Percentiles rank a stretch among this genome's conserved stretches.
Evolutionary conservation across 2,329 filamentous ascomycete species (phyloP).

Genomic region (Alternaria tenuissima): DNA sequence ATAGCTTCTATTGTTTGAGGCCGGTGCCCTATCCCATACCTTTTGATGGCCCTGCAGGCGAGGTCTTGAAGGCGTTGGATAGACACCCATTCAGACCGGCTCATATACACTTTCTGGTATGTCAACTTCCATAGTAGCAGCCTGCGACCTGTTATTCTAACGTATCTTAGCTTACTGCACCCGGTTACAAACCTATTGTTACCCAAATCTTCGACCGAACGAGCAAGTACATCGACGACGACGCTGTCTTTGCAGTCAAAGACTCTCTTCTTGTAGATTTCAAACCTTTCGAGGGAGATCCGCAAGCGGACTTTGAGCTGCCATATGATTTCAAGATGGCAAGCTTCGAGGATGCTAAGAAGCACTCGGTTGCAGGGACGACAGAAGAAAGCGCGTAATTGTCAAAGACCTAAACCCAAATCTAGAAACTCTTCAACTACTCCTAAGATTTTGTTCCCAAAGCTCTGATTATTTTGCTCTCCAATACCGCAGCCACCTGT

Average conservation of each 20-base stretch:
- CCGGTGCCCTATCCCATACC: slow-evolving; percentile 63
- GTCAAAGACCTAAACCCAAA: background rate
- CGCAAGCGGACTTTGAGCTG: slow-evolving; percentile 63
- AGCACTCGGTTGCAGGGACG: slow-evolving; percentile 33
- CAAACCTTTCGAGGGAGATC: slow-evolving; percentile 59
- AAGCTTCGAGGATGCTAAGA: slow-evolving; percentile 47
- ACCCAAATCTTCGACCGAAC: slow-evolving; percentile 80
- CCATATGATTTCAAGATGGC: slow-evolving; percentile 60
- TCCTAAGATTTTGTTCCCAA: background rate
- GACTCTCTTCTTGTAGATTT: slow-evolving; percentile 67
- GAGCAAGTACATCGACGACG: slow-evolving; percentile 68
- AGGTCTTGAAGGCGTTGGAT: slow-evolving; percentile 65
- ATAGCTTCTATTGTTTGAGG: slow-evolving; percentile 57
- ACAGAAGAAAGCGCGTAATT: slow-evolving; percentile 36
- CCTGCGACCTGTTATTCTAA: slow-evolving; percentile 2
- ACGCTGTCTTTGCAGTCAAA: slow-evolving; percentile 68
- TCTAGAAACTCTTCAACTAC: background rate
- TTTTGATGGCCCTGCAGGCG: slow-evolving; percentile 66
- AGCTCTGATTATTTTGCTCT: background rate
- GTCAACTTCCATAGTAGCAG: slow-evolving; percentile 19
- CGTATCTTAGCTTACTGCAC: slow-evolving; percentile 57
- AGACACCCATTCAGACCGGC: slow-evolving; percentile 69
- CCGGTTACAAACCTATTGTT: slow-evolving; percentile 72
- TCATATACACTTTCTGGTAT: slow-evolving; percentile 69
- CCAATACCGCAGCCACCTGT: background rate